Percentiles rank a stretch among this genome's conserved stretches.
Conservation (phyloP, 2,329 filamentous ascomycete genomes). For the Aspergillus alliaceus region DNA sequence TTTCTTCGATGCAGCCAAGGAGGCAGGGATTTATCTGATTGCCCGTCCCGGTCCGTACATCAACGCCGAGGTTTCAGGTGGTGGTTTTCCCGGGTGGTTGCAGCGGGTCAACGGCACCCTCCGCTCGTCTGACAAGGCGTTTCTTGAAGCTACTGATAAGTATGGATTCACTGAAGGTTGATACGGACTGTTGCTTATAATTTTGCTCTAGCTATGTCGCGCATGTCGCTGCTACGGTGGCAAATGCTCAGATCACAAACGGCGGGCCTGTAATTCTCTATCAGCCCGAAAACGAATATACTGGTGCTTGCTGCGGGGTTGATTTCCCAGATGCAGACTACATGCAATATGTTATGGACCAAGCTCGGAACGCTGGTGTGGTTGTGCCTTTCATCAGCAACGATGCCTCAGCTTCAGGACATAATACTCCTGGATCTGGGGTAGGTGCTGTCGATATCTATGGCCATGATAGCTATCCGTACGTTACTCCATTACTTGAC, state of each 20-base stretch:
- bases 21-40: slow-evolving; percentile 75
- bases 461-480: slow-evolving; percentile 64
- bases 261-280: slow-evolving; percentile 76
- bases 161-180: slow-evolving; percentile 31
- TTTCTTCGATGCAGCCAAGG: slow-evolving; percentile 72
- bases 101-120: slow-evolving; percentile 65
- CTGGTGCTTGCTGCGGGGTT: slow-evolving; percentile 48
- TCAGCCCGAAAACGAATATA: slow-evolving; percentile 83
- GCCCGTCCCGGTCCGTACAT: slow-evolving; percentile 73
- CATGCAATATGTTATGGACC: slow-evolving; percentile 69
- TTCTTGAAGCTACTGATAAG: slow-evolving; percentile 66
- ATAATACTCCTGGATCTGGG: slow-evolving; percentile 65
- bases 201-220: slow-evolving; percentile 55
- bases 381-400: slow-evolving; percentile 75
- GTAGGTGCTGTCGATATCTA: slow-evolving; percentile 63
- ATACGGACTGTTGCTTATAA: slow-evolving; percentile 6
- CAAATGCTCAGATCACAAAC: slow-evolving; percentile 76
- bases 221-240: slow-evolving; percentile 65
- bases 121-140: slow-evolving; percentile 63
- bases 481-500: slow-evolving; percentile 11
- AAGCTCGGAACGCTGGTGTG: slow-evolving; percentile 67
- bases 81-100: slow-evolving; percentile 80
- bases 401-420: slow-evolving; percentile 61
- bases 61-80: slow-evolving; percentile 74
- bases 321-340: slow-evolving; percentile 67